Conservation (phyloP, 1,139 yeast genomes). For the Diutina mesorugosa region DNA sequence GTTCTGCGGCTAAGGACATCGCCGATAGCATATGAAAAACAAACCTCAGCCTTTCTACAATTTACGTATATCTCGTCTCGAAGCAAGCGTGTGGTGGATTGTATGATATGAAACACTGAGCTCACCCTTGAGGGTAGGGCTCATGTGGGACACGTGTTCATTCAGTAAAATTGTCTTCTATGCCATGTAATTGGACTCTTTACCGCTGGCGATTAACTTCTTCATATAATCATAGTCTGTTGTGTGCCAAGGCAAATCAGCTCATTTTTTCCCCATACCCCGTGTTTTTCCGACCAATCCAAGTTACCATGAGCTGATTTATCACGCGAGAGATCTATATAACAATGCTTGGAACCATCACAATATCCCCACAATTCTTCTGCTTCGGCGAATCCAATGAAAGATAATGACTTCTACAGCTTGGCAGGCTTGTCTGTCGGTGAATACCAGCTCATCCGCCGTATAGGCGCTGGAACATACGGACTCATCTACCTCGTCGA, state of each 20-base stretch:
- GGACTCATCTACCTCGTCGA: conserved; percentile 70
- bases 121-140: too few relatives aligned
- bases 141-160: too few relatives aligned
- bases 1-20: too few relatives aligned
- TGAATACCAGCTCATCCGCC: conserved; percentile 30
- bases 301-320: background rate
- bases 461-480: conserved; percentile 84
- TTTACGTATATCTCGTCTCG: too few relatives aligned
- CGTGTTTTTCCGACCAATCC: background rate
- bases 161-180: too few relatives aligned
- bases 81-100: too few relatives aligned
- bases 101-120: too few relatives aligned
- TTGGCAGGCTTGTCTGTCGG: background rate
- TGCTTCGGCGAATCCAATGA: background rate
- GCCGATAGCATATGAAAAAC: too few relatives aligned
- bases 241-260: background rate
- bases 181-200: background rate
- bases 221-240: too few relatives aligned
- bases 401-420: background rate
- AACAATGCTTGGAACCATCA: background rate
- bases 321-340: background rate
- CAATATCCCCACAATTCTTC: background rate
- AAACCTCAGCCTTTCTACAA: too few relatives aligned
- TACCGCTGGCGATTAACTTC: background rate
- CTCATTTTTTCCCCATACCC: background rate